Evolutionary conservation across 140 eudicot species (phyloP), one percentile per base, ranked within the genome.

Genomic region (Senecio squalidus): DNA sequence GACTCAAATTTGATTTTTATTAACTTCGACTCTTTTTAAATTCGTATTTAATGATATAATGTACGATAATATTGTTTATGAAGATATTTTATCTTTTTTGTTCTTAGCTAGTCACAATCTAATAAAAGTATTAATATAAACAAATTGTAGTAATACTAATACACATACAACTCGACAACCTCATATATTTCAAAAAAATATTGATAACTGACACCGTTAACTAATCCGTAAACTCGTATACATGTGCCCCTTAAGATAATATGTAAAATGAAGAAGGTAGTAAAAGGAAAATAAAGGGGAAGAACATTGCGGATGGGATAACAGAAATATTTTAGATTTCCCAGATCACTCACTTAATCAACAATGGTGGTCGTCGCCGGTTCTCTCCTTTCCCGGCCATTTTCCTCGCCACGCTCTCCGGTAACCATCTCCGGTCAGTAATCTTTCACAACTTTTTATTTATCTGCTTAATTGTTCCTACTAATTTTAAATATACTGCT

Each of bases 291-390:
- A 20, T 2, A 9, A 20, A 2, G 28, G 55, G 29, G 55, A 22
- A 48, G 55, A 21, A 48, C 29, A 21, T 48, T 0, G 7, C 34
- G 41, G 28, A 23, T n/a, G 59, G 59, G 59, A 53, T 53, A 53
- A 53, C 40, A n/a, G 15, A 29, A 13, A 53, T 24, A 28, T 26
- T 28, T 52, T 6, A 52, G 58, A 52, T 49, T 46, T 52, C 24
- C 23, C 58, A 15, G 13, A n/a, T 27, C 43, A 17, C 17, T 20
- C 11, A 6, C 17, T 22, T 62, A 67, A 74, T 68, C 77, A 55
- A 76, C 68, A 64, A 76, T 76, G 82, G 50, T 74, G 66, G 70
- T 70, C 58, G 55, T 76, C 50, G 55, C 70, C 34, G 62, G 77
- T 51, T 62, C 53, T 60, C 23, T 51, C 31, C 6, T 44, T 44